Evolutionary conservation across 2,329 filamentous ascomycete species (phyloP), one percentile per base, ranked within the genome.

Genomic region (Trichoderma koningiopsis): DNA sequence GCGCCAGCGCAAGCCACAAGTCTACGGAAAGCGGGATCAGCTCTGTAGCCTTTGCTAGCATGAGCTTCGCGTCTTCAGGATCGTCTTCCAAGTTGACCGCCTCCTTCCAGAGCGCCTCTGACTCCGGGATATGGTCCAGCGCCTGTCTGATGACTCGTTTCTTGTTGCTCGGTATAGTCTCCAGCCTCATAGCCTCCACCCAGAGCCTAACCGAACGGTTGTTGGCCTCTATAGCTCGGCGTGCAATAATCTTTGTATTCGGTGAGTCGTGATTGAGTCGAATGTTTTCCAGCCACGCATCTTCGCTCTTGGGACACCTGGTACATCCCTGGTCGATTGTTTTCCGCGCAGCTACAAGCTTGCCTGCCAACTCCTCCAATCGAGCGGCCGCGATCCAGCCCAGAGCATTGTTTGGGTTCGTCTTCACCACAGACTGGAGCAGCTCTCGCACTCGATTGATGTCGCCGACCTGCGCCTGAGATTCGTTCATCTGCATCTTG

Each of bases 31-130:
- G 85, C 0, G 95, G 95, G 68, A 99, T 97, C 69, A 97, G 91
- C 75, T 99, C 94, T 0, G 94, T 97, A 0, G 96, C 96, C 81
- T 97, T 97, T 59, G 94, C 94, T 58, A 99, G 87, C 67, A 99
- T 85, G 68, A 99, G 84, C 71, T 91, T 90, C 5, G 96, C 96
- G 81, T 97, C 94, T 35, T 91, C 91, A 0, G 92, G 88, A 74
- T 97, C 91, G 76, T 97, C 95, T 77, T 98, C 96, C 68, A 98
- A 83, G 74, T 98, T 98, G 72, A 99, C 95, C 5, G 95, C 91
- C 77, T 96, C 94, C 78, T 98, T 99, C 96, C 96, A 99, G n/a
- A 99, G 87, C 53, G 92, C 91, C 59, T 98, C 96, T 0, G 95
- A 98, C 76, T 97, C 93, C 0, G 94, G 94, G 52, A 97, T 92